A percentile compares a stretch with the other conserved stretches of the same genome.
Evolutionary conservation across 768 basidiomycete species (phyloP).

Genomic region (Rhodotorula kratochvilovae): DNA sequence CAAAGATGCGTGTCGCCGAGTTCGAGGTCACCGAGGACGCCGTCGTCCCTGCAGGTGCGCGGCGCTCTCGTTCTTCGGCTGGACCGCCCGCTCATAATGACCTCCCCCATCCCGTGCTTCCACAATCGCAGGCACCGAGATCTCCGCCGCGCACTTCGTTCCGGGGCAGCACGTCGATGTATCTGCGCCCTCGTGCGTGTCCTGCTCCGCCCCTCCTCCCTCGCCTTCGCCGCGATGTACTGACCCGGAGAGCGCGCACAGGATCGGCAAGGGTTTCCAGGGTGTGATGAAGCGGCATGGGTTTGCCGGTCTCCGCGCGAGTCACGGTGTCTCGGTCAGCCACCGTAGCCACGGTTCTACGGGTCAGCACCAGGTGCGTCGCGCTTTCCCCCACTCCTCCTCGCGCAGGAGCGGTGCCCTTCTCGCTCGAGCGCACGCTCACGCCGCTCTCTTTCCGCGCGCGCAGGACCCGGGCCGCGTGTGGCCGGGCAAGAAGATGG

Average conservation of each 20-base stretch:
- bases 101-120: too few relatives aligned
- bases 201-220: neutral
- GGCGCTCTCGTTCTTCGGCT: neutral
- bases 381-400: neutral
- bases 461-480: slow-evolving; percentile 86
- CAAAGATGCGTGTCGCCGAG: slow-evolving; percentile 80
- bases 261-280: slow-evolving; percentile 94
- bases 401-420: too few relatives aligned
- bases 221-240: neutral
- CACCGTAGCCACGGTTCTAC: slow-evolving; percentile 91
- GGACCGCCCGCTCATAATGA: too few relatives aligned
- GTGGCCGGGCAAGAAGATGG: slow-evolving; percentile 98
- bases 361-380: slow-evolving; percentile 82
- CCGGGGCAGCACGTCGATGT: slow-evolving; percentile 95
- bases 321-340: slow-evolving; percentile 92
- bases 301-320: slow-evolving; percentile 82
- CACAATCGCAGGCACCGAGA: slow-evolving; percentile 68
- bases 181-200: slow-evolving; percentile 78
- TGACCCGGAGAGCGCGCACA: slow-evolving; percentile 46
- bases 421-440: too few relatives aligned
- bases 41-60: slow-evolving; percentile 78
- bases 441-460: neutral
- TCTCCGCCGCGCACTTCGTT: slow-evolving; percentile 91
- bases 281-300: slow-evolving; percentile 96
- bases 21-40: slow-evolving; percentile 86